Conservation (phyloP, 2,329 filamentous ascomycete genomes). For the Penicillium sp. region DNA sequence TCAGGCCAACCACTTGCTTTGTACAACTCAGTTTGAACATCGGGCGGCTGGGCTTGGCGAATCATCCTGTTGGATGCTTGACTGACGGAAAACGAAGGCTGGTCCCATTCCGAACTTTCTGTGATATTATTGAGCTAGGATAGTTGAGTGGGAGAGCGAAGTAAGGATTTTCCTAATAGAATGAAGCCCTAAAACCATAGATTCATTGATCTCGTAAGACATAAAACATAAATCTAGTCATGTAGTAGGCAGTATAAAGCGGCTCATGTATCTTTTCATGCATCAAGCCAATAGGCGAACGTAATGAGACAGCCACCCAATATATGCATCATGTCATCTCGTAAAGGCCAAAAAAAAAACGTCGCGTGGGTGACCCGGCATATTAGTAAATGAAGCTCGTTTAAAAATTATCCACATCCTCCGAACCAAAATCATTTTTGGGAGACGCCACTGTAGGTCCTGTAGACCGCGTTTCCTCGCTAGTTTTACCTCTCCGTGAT, state of each 20-base stretch:
- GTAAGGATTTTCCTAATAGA: not conserved
- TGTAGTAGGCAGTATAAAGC: not conserved
- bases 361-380: not conserved
- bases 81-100: not conserved
- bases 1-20: not conserved
- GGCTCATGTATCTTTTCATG: not conserved
- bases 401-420: conserved; percentile 6
- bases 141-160: not conserved
- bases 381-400: not conserved
- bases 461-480: conserved; percentile 23
- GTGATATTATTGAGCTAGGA: not conserved
- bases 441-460: conserved; percentile 7
- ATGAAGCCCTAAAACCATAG: not conserved
- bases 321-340: not conserved
- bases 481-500: conserved; percentile 26
- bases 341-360: not conserved
- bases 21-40: not conserved
- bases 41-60: not conserved
- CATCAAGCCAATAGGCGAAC: not conserved
- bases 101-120: not conserved
- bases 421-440: not conserved
- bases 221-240: not conserved
- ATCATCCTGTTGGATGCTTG: not conserved
- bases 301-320: conserved; percentile 25
- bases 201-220: conserved; percentile 7